Percentiles rank a stretch among this genome's conserved stretches.
Evolutionary conservation across 495 filamentous ascomycete species (phyloP).

Genomic region (Xanthoparmelia taractica): DNA sequence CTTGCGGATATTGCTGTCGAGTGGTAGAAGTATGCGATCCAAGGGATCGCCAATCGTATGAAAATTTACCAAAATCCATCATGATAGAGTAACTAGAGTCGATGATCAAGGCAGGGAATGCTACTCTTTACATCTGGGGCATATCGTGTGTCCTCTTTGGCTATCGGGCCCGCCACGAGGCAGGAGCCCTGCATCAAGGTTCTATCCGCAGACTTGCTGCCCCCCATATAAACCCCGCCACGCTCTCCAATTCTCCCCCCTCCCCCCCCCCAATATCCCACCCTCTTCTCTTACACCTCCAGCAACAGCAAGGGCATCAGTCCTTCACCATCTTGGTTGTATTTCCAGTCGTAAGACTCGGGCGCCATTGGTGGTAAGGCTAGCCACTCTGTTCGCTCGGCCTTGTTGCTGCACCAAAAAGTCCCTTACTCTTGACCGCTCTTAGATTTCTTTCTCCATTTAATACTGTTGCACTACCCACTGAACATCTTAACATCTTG

Average conservation of each 20-base stretch:
- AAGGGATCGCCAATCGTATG: not conserved
- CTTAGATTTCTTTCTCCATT: not conserved
- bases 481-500: too few species aligned
- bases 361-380: constrained; percentile 1
- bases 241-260: not conserved
- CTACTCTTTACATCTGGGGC: not conserved
- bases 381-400: not conserved
- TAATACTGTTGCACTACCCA: too few species aligned
- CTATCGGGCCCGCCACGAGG: constrained; percentile 4
- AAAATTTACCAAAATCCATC: not conserved
- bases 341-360: constrained; percentile 3
- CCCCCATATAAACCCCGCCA: not conserved
- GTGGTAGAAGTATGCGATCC: not conserved
- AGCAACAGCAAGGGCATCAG: not conserved
- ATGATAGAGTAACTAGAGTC: too few species aligned
- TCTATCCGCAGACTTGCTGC: constrained; percentile 3
- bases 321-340: not conserved
- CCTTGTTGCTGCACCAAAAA: not conserved
- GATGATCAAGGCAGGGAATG: too few species aligned
- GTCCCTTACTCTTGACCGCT: not conserved
- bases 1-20: not conserved
- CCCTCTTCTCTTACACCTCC: not conserved
- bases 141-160: not conserved
- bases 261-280: not conserved
- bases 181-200: constrained; percentile 4